These are phyloP conservation scores for Phytopythium aichiense DNA, from an alignment of 352 stramenopile species.

Conservation along the genomic window DNA sequence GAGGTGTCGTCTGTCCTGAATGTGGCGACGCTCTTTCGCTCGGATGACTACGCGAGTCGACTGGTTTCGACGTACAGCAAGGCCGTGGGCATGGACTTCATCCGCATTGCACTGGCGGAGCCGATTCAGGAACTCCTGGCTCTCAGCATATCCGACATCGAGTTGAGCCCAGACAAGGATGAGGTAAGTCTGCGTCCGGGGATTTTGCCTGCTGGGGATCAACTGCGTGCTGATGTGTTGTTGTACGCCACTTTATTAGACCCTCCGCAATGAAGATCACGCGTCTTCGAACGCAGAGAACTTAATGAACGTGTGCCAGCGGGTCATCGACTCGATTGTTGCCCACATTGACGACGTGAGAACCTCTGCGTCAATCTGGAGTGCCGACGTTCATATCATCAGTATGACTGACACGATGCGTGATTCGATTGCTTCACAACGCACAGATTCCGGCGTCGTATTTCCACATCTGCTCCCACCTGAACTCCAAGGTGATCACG, in stretches of 20 bases:
- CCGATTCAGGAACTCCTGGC: constrained; percentile 60
- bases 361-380: not conserved
- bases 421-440: not conserved
- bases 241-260: constrained; percentile 3
- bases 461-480: constrained; percentile 72
- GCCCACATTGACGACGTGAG: constrained; percentile 46
- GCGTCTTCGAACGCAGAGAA: constrained; percentile 60
- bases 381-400: not conserved
- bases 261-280: constrained; percentile 27
- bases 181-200: constrained; percentile 22
- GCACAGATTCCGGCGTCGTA: constrained; percentile 63
- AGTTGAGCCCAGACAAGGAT: constrained; percentile 62
- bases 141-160: constrained; percentile 66
- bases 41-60: constrained; percentile 67
- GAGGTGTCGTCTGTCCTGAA: constrained; percentile 71
- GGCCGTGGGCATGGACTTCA: constrained; percentile 64
- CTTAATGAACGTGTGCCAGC: constrained; percentile 79
- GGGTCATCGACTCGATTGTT: constrained; percentile 80
- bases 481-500: constrained; percentile 67
- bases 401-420: not conserved
- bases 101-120: constrained; percentile 51
- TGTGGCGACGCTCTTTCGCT: constrained; percentile 75
- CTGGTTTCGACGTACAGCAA: constrained; percentile 79
- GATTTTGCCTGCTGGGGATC: not conserved
- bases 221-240: not conserved